These are phyloP conservation scores for Syncephalastrum sp. DNA, from an alignment of 371 early-diverging fungal species.

Conservation along the genomic window DNA sequence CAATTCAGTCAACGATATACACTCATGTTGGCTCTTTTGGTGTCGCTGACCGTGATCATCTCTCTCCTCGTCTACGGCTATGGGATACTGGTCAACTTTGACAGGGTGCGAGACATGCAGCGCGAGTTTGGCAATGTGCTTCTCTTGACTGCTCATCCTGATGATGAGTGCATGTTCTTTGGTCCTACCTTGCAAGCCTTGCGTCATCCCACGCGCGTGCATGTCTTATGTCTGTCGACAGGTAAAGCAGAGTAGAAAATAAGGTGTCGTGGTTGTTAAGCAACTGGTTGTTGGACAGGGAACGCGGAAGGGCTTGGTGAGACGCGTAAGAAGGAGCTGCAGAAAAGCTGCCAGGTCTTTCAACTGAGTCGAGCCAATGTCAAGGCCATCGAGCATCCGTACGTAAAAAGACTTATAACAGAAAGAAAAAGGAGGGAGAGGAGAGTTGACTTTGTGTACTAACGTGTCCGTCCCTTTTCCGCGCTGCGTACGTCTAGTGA, in stretches of 20 bases:
- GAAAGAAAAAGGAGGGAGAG: too few species aligned
- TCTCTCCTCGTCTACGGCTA: slow-evolving; percentile 12
- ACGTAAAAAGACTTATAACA: slow-evolving; percentile 24
- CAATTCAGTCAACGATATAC: too few species aligned
- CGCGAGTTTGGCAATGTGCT: slow-evolving; percentile 44
- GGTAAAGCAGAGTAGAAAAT: slow-evolving; percentile 46
- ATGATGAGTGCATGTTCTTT: slow-evolving; percentile 99
- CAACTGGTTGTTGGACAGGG: slow-evolving; percentile 38
- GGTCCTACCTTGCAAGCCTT: slow-evolving; percentile 74
- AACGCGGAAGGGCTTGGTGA: slow-evolving; percentile 79
- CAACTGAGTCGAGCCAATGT: slow-evolving; percentile 63
- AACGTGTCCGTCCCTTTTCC: background rate
- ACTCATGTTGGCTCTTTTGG: too few species aligned
- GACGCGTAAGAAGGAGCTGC: slow-evolving; percentile 77
- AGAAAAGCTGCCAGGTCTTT: slow-evolving; percentile 64
- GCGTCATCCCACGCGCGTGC: slow-evolving; percentile 42
- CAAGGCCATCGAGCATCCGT: slow-evolving; percentile 69
- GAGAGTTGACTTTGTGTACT: slow-evolving; percentile 3
- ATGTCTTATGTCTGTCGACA: slow-evolving; percentile 83
- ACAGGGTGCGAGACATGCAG: background rate
- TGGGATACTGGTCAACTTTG: slow-evolving; percentile 9
- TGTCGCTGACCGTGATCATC: slow-evolving; percentile 1
- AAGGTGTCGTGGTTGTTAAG: background rate
- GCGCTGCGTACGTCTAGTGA: slow-evolving; percentile 31
- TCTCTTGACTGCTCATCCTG: slow-evolving; percentile 97